Evolutionary conservation across 2,329 filamentous ascomycete genomes (phyloP), one percentile per base, ranked within the genome.

Genomic region (Thielaviopsis ethacetica): DNA sequence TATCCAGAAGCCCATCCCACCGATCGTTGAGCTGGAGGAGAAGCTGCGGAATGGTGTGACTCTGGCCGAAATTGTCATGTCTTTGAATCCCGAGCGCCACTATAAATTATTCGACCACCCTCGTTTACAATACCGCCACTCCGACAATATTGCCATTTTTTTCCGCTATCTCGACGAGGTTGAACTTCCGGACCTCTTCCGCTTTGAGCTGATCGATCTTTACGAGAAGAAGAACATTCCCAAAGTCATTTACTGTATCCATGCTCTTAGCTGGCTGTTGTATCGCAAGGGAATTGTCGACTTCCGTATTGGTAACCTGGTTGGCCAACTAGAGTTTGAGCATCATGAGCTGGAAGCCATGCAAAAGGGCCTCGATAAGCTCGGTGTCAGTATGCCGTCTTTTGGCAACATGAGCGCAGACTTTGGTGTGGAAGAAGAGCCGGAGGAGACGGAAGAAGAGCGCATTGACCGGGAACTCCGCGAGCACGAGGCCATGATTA

Each of bases 171-270:
- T 98, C 1, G 88, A 91, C 63, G 88, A 96, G 62, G 83, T 96
- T 9, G 87, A 95, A 66, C 75, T 98, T 2, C 93, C 93, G 1
- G 94, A 98, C 65, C 79, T 98, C 19, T 98, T 98, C 70, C 84
- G 91, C 60, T 98, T 98, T 70, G 93, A 98, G 70, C 77, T 97
- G 53, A 95, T 97, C 63, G 93, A 98, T 71, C 74, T 98, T 13
- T 98, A 98, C 74, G 94, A 98, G 72, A 98, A 97, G 76, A 98
- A 98, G 73, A 98, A 98, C 66, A 94, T 97, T 1, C 93, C 93
- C 3, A 98, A 97, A 71, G 94, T 97, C 68, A 98, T 98, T 62
- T 95, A 98, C 73, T 98, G 93, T 68, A 93, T 98, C 57, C 93
- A 98, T 67, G 93, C 93, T 0, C 76, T 98, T 19, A 97, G 91